phyloP scores from a whole-genome alignment of 75 land plant species.

The Chamaecyparis obtusa region DNA sequence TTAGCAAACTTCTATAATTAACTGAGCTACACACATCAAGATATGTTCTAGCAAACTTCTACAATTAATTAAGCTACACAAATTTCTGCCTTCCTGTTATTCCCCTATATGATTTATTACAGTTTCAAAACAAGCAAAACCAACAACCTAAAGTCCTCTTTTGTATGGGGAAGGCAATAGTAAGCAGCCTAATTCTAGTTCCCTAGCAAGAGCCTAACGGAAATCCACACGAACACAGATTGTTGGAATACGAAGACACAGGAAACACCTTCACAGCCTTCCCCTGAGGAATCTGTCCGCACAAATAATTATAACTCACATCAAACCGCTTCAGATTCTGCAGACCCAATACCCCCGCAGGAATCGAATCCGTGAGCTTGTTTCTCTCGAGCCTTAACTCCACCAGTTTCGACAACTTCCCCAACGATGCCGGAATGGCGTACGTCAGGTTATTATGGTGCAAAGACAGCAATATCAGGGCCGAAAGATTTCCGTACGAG shows the following conservation, averaged over 20 bases:
- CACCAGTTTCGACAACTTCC: conserved; percentile 33
- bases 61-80: too few relatives aligned
- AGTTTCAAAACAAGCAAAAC: too few relatives aligned
- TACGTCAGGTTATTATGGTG: conserved; percentile 42
- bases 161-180: background rate
- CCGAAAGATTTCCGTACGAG: conserved; percentile 29
- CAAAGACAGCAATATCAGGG: conserved; percentile 48
- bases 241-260: background rate
- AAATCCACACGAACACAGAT: background rate
- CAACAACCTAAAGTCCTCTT: too few relatives aligned
- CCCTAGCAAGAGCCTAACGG: background rate
- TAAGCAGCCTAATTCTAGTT: background rate
- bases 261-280: background rate
- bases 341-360: background rate
- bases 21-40: too few relatives aligned
- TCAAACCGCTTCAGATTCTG: background rate
- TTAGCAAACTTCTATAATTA: too few relatives aligned
- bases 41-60: too few relatives aligned
- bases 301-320: background rate
- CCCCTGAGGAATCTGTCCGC: background rate
- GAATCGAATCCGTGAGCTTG: conserved; percentile 30
- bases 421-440: conserved; percentile 35
- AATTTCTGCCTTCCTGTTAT: too few relatives aligned
- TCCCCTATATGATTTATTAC: too few relatives aligned
- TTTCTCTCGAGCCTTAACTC: conserved; percentile 49